These are phyloP conservation scores for Pyrenochaeta sp. DNA, from an alignment of 2,329 filamentous ascomycete genomes.

Conservation along the genomic window DNA sequence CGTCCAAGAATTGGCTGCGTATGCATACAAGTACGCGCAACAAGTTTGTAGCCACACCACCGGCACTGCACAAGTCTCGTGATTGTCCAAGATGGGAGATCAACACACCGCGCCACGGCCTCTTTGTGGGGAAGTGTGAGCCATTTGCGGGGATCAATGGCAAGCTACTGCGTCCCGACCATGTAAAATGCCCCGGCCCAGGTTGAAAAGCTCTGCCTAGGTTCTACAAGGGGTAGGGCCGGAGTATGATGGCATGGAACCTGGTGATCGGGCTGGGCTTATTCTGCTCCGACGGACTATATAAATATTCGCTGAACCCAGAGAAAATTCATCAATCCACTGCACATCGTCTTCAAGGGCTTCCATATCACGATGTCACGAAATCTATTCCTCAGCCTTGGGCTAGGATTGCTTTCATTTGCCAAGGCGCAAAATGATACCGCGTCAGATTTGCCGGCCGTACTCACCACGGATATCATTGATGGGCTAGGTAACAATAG, in stretches of 20 bases:
- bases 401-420: slow-evolving; percentile 27
- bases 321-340: background rate
- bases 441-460: slow-evolving; percentile 22
- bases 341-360: slow-evolving; percentile 3
- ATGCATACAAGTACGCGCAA: background rate
- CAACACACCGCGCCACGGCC: slow-evolving; percentile 21
- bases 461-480: slow-evolving; percentile 38
- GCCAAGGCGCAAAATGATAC: slow-evolving; percentile 27
- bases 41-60: slow-evolving; percentile 6
- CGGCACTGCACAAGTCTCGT: slow-evolving; percentile 17
- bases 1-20: slow-evolving; percentile 5
- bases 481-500: slow-evolving; percentile 54
- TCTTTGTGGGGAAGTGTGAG: slow-evolving; percentile 27
- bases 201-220: slow-evolving; percentile 13
- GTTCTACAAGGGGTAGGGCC: slow-evolving; percentile 14
- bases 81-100: slow-evolving; percentile 20
- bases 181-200: slow-evolving; percentile 18
- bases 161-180: slow-evolving; percentile 23
- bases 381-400: slow-evolving; percentile 30
- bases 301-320: slow-evolving; percentile 19
- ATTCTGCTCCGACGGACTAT: slow-evolving; percentile 14
- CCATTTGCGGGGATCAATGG: slow-evolving; percentile 30
- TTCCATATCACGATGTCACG: slow-evolving; percentile 26
- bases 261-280: slow-evolving; percentile 10
- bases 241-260: slow-evolving; percentile 26